These are phyloP conservation scores for Polygonum maritimum DNA, from an alignment of 148 eudicot genomes.

Conservation along the genomic window DNA sequence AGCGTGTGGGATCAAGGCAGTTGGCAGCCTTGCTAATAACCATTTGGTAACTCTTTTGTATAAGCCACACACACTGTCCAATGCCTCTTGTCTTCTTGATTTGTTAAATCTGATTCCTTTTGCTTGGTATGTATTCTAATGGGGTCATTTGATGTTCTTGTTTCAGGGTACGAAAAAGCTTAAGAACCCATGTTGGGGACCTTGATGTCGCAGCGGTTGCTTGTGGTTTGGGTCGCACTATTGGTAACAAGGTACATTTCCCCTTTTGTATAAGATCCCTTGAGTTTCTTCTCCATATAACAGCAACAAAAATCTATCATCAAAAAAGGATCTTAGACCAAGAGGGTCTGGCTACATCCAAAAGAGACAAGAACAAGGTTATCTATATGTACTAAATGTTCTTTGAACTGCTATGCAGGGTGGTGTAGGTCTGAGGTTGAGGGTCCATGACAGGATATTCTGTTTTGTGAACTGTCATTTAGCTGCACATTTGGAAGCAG, in stretches of 20 bases:
- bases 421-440: constrained; percentile 93
- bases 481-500: constrained; percentile 99
- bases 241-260: constrained; percentile 85
- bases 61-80: too few species aligned
- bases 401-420: constrained; percentile 45
- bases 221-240: constrained; percentile 95
- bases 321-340: too few species aligned
- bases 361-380: background rate
- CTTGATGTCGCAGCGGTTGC: constrained; percentile 97
- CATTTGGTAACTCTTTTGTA: constrained; percentile 52
- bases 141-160: constrained; percentile 11
- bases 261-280: background rate
- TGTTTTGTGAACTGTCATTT: constrained; percentile 92
- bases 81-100: too few species aligned
- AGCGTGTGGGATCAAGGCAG: constrained; percentile 96
- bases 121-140: background rate
- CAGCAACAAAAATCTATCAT: too few species aligned
- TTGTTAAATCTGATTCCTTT: background rate
- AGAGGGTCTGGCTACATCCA: too few species aligned
- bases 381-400: background rate
- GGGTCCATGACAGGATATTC: constrained; percentile 86
- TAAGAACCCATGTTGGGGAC: constrained; percentile 86
- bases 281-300: too few species aligned
- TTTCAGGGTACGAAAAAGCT: constrained; percentile 75
- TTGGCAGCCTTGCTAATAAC: constrained; percentile 88